These are phyloP conservation scores for Pleurotus eryngii DNA, from an alignment of 768 basidiomycete genomes.

Conservation along the genomic window DNA sequence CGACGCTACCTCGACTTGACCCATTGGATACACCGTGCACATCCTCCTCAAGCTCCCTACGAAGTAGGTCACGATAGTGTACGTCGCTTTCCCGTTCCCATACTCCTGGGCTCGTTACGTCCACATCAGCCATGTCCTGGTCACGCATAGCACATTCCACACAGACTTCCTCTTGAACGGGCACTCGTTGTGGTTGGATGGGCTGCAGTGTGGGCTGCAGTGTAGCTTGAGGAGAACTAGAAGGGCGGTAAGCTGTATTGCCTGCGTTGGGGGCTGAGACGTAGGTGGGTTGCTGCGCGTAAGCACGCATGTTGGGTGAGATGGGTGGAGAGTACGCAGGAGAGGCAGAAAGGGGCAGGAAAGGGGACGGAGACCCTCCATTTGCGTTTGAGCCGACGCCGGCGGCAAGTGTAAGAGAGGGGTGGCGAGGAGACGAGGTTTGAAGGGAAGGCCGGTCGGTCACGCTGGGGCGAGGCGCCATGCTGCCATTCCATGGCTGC, in stretches of 20 bases:
- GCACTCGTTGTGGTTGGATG: conserved; percentile 28
- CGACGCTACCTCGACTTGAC: background rate
- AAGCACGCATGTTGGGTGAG: conserved; percentile 60
- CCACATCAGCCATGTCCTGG: conserved; percentile 95
- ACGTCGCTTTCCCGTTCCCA: conserved; percentile 93
- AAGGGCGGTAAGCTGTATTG: conserved; percentile 55
- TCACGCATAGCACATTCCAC: conserved; percentile 99
- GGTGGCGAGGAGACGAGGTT: conserved; percentile 44
- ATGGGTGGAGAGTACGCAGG: conserved; percentile 57
- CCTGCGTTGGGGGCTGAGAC: conserved; percentile 55
- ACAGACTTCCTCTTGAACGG: conserved; percentile 82
- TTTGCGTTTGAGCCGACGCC: conserved; percentile 30
- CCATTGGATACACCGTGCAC: conserved; percentile 43
- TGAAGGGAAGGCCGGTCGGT: conserved; percentile 24
- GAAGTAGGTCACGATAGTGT: conserved; percentile 71
- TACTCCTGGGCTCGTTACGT: conserved; percentile 78
- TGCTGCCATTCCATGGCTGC: conserved; percentile 18
- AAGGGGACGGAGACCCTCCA: conserved; percentile 35
- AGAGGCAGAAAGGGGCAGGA: conserved; percentile 54
- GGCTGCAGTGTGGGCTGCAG: conserved; percentile 42
- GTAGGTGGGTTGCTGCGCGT: conserved; percentile 74
- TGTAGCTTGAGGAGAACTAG: conserved; percentile 27
- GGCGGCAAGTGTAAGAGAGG: conserved; percentile 36
- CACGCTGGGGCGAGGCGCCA: conserved; percentile 14
- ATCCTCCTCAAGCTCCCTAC: conserved; percentile 71